phyloP scores from a whole-genome alignment of 148 eudicot species.

The Fagopyrum tataricum region DNA sequence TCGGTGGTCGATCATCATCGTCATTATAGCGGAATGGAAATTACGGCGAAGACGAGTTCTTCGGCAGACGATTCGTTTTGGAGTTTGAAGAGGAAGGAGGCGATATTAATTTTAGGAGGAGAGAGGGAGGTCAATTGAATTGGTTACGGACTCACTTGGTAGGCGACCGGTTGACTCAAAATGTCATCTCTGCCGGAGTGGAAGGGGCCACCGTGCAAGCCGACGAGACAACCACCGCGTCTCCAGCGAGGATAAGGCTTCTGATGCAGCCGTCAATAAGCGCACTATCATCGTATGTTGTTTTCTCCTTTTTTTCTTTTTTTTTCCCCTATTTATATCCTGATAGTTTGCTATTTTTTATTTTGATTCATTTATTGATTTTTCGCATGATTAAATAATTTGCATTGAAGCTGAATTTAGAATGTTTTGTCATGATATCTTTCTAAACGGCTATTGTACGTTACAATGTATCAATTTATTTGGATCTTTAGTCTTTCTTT shows the following conservation, averaged over 20 bases:
- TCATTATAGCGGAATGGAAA: neutral
- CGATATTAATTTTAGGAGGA: neutral
- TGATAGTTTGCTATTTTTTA: neutral
- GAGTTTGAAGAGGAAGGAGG: neutral
- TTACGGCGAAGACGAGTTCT: neutral
- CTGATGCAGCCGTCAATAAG: neutral
- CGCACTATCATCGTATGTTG: neutral
- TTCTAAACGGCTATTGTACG: too few species aligned
- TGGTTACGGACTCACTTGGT: neutral
- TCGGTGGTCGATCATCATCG: slow-evolving; percentile 16
- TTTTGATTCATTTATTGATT: neutral
- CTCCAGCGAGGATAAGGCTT: neutral
- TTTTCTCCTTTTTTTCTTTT: neutral
- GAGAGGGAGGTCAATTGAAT: neutral
- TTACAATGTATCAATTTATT: neutral
- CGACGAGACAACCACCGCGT: neutral
- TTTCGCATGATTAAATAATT: neutral
- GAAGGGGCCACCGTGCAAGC: neutral
- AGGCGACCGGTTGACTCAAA: neutral
- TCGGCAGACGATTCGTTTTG: slow-evolving; percentile 6
- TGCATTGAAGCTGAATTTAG: neutral
- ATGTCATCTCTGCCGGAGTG: neutral
- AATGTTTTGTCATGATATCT: neutral
- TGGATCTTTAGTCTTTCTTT: neutral
- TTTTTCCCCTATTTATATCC: neutral